Evolutionary conservation across 257 asterid genomes (phyloP).

Genomic region (Parsonsia alboflavescens): DNA sequence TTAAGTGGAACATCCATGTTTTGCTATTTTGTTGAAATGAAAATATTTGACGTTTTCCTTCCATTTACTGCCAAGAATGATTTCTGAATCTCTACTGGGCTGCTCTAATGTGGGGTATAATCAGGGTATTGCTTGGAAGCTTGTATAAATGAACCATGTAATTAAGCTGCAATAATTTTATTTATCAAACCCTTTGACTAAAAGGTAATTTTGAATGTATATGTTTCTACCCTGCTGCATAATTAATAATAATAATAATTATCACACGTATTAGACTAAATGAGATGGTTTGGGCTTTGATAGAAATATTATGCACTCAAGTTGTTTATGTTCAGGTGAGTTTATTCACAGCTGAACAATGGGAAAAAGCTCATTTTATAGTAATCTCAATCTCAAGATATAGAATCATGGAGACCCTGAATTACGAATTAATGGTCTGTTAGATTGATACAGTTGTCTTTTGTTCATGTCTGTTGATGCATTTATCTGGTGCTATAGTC

Average conservation of each 20-base stretch:
- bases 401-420: slow-evolving; percentile 1
- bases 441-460: background rate
- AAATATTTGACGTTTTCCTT: background rate
- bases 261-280: background rate
- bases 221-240: background rate
- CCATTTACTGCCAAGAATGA: background rate
- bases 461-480: background rate
- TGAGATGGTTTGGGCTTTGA: background rate
- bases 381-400: background rate
- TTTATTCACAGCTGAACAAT: background rate
- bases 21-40: background rate
- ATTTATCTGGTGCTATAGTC: background rate
- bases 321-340: background rate
- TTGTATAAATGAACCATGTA: background rate
- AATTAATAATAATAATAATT: background rate
- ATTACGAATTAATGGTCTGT: background rate
- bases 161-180: background rate
- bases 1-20: background rate
- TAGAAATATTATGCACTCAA: background rate
- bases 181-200: background rate
- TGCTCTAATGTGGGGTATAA: too few relatives aligned
- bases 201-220: background rate
- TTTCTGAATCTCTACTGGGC: background rate
- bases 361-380: background rate
- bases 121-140: background rate